Base-by-base conservation (phyloP, 441 rosid species). In the Melastoma candidum region DNA sequence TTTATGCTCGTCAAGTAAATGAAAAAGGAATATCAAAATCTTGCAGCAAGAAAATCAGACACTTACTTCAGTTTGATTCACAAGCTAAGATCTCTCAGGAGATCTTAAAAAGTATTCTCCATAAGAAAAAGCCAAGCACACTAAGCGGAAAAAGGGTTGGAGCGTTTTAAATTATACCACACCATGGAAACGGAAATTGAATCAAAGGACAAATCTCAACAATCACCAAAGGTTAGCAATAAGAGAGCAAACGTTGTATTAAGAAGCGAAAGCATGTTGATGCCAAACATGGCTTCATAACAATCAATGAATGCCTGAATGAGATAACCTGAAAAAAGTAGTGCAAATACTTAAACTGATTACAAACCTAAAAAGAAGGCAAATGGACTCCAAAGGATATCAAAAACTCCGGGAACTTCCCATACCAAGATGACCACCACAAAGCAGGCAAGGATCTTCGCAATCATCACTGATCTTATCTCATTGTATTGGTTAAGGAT, bases 391-490 rank as follows among this genome's bases (percentile, higher is more conserved):
- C 97, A 94, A 63, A 94, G 47, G 51, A 87, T 65, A 24, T 89
- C 79, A 65, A 94, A 94, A 61, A 83, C 90, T 59, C 97, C 97
- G 52, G 95, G 97, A 60, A 87, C 67, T 74, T 94, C 99, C 99
- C 99, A 94, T 67, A 87, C 63, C 74, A 94, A 63, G 67, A 94
- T 75, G 62, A 94, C 96, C 72, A 79, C 78, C 14, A 87, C 71
- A 73, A 94, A 89, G 81, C 95, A 87, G 54, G 87, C 75, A 63
- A 82, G 66, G 56, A 94, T 75, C 77, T 94, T 94, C 62, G 68
- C 48, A 60, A 85, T 78, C 90, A 94, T 94, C 59, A 87, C 97
- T 13, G 89, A 84, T 68, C 86, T 75, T 63, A 75, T 85, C 68
- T 94, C 99, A 53, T 94, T 94, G 60, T 89, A 77, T 74, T 83